Evolutionary conservation across 2,329 filamentous ascomycete species (phyloP).

Genomic region (Xylariomycetidae sp.): DNA sequence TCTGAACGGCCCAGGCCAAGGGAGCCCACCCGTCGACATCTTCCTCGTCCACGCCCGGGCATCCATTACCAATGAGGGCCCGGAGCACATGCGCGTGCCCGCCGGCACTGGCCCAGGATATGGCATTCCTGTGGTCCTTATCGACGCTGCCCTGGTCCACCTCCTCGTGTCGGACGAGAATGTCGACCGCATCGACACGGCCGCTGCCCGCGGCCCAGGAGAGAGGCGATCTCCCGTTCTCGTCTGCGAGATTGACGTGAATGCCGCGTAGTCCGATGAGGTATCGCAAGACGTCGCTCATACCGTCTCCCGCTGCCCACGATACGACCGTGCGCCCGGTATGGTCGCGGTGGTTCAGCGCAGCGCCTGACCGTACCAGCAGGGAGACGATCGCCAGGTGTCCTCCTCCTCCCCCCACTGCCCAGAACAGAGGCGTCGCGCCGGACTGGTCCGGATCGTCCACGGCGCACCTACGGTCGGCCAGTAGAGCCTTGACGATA

Average conservation of each 20-base stretch:
- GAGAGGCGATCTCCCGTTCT: constrained; percentile 25
- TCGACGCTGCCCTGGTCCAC: constrained; percentile 26
- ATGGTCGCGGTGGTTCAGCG: constrained; percentile 28
- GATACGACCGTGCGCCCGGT: constrained; percentile 27
- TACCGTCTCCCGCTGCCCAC: constrained; percentile 29
- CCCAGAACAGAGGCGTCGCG: constrained; percentile 29
- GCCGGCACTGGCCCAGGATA: constrained; percentile 26
- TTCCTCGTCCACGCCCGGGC: constrained; percentile 23
- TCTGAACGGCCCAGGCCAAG: constrained; percentile 29
- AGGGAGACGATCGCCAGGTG: constrained; percentile 16
- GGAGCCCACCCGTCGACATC: constrained; percentile 33
- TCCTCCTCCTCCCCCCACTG: constrained; percentile 22
- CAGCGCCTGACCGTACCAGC: constrained; percentile 17
- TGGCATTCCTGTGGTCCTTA: constrained; percentile 22
- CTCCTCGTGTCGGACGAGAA: constrained; percentile 19
- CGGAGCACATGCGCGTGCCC: constrained; percentile 21
- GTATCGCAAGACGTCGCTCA: constrained; percentile 15
- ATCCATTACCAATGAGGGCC: constrained; percentile 23
- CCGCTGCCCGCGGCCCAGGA: constrained; percentile 27
- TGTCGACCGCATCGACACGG: constrained; percentile 14
- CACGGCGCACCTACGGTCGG: constrained; percentile 10
- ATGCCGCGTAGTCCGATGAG: constrained; percentile 20
- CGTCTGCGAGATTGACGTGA: constrained; percentile 24
- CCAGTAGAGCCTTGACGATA: constrained; percentile 23
- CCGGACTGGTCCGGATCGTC: constrained; percentile 21